Conservation (phyloP, 73 alveolate genomes). For the Tetrahymena malaccensis region DNA sequence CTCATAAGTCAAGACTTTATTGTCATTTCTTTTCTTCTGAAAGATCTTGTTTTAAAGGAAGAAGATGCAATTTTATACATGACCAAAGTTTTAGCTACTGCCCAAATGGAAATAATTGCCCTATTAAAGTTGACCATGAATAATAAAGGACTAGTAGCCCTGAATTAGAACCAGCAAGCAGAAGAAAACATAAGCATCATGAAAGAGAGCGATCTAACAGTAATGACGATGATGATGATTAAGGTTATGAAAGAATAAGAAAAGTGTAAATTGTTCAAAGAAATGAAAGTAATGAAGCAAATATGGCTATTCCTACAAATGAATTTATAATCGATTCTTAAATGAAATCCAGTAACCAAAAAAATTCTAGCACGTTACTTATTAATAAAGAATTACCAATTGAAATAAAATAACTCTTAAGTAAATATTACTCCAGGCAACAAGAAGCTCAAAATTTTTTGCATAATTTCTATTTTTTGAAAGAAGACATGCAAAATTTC, state of each 20-base stretch:
- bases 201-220: too few relatives aligned
- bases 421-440: neutral
- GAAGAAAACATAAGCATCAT: neutral
- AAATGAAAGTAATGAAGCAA: neutral
- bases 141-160: neutral
- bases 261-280: neutral
- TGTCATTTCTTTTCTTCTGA: neutral
- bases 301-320: neutral
- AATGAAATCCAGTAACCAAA: neutral
- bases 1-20: neutral
- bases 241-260: neutral
- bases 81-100: neutral
- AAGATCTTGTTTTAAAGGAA: neutral
- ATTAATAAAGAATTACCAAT: neutral
- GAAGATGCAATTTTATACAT: neutral
- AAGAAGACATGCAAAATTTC: neutral
- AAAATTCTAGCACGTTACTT: neutral
- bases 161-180: neutral
- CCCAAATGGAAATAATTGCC: neutral
- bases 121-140: neutral
- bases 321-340: neutral
- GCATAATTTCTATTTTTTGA: neutral
- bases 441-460: neutral
- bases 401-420: neutral
- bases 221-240: too few relatives aligned